Percentiles rank a stretch among this genome's conserved stretches.
Evolutionary conservation across 768 basidiomycete species (phyloP).

Genomic region (Pisolithus microcarpus): DNA sequence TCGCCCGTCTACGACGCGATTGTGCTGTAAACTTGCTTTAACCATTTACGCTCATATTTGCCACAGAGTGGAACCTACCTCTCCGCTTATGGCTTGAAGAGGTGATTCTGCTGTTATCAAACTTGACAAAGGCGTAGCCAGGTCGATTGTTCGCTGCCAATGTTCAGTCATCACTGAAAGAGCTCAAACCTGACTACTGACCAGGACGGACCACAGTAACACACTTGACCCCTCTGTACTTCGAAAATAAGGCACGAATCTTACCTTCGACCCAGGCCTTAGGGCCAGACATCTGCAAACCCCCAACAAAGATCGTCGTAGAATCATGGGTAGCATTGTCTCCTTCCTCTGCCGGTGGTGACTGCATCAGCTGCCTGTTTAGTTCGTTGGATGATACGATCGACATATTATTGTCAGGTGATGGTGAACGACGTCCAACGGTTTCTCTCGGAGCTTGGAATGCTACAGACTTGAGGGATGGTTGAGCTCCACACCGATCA

Average conservation of each 20-base stretch:
- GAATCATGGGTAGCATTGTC: slow-evolving; percentile 47
- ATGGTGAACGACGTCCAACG: slow-evolving; percentile 44
- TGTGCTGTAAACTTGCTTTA: slow-evolving; percentile 43
- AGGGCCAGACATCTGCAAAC: slow-evolving; percentile 57
- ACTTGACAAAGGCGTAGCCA: slow-evolving; percentile 79
- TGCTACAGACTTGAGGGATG: slow-evolving; percentile 39
- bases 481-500: slow-evolving; percentile 34
- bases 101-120: slow-evolving; percentile 53
- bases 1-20: slow-evolving; percentile 60
- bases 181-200: slow-evolving; percentile 28
- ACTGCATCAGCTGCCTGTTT: slow-evolving; percentile 15
- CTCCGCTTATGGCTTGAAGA: slow-evolving; percentile 56
- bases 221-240: slow-evolving; percentile 57
- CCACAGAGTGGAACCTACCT: slow-evolving; percentile 35
- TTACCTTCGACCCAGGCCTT: slow-evolving; percentile 65
- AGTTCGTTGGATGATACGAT: slow-evolving; percentile 19
- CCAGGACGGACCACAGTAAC: slow-evolving; percentile 62
- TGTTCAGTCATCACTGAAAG: background rate
- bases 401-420: slow-evolving; percentile 31
- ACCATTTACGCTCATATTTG: background rate
- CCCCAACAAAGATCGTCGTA: slow-evolving; percentile 69
- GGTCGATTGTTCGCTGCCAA: slow-evolving; percentile 49
- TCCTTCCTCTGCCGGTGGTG: slow-evolving; percentile 18
- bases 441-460: slow-evolving; percentile 47
- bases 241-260: slow-evolving; percentile 50